These are phyloP conservation scores for Phytophthora megakarya DNA, from an alignment of 352 stramenopile species.

Conservation along the genomic window DNA sequence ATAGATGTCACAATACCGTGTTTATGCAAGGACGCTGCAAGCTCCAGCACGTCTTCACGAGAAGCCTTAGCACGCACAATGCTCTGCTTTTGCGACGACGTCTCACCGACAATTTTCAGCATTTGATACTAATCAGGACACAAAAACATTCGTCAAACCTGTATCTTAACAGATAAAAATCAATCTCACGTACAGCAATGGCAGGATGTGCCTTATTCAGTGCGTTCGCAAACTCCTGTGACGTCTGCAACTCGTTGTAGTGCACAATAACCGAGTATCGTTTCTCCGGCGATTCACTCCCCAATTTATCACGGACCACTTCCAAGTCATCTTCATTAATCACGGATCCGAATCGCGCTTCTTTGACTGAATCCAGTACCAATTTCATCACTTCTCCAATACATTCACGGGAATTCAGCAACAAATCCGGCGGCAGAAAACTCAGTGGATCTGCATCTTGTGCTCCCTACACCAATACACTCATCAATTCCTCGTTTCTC, in stretches of 20 bases:
- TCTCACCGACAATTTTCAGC: slow-evolving; percentile 79
- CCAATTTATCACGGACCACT: slow-evolving; percentile 50
- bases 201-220: slow-evolving; percentile 73
- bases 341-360: slow-evolving; percentile 63
- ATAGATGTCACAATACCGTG: slow-evolving; percentile 84
- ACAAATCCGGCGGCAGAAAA: slow-evolving; percentile 56
- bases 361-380: slow-evolving; percentile 65
- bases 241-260: slow-evolving; percentile 93
- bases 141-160: too few relatives aligned
- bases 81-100: slow-evolving; percentile 76
- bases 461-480: slow-evolving; percentile 47
- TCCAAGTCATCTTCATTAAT: slow-evolving; percentile 59
- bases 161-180: background rate
- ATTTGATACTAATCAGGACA: slow-evolving; percentile 67
- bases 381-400: slow-evolving; percentile 72
- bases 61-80: slow-evolving; percentile 67
- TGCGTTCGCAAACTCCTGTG: slow-evolving; percentile 81
- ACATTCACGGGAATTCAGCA: slow-evolving; percentile 65
- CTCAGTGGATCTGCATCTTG: slow-evolving; percentile 73
- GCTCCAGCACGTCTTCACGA: slow-evolving; percentile 73
- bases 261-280: slow-evolving; percentile 92
- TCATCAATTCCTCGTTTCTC: background rate
- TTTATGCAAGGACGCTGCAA: slow-evolving; percentile 64
- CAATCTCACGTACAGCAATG: slow-evolving; percentile 53
- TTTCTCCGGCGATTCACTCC: slow-evolving; percentile 55